phyloP scores from a whole-genome alignment of 768 basidiomycete genomes.

The Russula brevipes region DNA sequence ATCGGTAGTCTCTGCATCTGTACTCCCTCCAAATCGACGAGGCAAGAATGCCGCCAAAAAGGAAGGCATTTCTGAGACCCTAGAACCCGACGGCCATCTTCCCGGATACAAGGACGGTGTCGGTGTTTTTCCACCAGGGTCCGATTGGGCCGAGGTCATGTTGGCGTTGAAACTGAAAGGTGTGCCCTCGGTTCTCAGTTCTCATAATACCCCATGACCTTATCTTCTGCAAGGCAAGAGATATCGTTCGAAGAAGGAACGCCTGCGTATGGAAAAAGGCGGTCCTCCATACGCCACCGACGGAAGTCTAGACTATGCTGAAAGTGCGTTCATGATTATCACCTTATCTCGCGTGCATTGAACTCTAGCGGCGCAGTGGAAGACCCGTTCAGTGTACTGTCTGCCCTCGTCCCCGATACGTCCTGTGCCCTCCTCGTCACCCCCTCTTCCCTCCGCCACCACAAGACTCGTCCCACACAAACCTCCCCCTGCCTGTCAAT shows the following conservation, averaged over 20 bases:
- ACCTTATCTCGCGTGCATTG: constrained; percentile 15
- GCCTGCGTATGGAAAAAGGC: constrained; percentile 68
- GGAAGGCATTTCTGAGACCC: constrained; percentile 41
- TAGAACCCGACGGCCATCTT: constrained; percentile 65
- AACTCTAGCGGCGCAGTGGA: constrained; percentile 48
- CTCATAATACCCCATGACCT: background rate
- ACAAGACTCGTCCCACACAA: constrained; percentile 27
- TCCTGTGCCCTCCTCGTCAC: constrained; percentile 50
- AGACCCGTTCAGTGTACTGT: constrained; percentile 68
- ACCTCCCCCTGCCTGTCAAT: constrained; percentile 29
- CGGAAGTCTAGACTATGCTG: constrained; percentile 71
- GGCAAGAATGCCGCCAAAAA: constrained; percentile 38
- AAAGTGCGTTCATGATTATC: constrained; percentile 46
- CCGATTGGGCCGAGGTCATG: constrained; percentile 70
- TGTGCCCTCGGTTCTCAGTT: constrained; percentile 26
- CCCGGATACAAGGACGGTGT: constrained; percentile 76
- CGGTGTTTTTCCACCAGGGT: constrained; percentile 63
- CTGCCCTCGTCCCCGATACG: constrained; percentile 55
- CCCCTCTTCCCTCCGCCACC: constrained; percentile 41
- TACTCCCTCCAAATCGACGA: constrained; percentile 22
- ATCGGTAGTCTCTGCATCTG: constrained; percentile 25
- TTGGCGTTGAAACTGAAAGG: constrained; percentile 72
- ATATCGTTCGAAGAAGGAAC: constrained; percentile 77
- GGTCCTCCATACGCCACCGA: constrained; percentile 67
- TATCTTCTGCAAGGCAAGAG: constrained; percentile 50